Percentiles rank a stretch among this genome's conserved stretches.
Conservation (phyloP, 176 grass and related monocot genomes). For the Musa itinerans region DNA sequence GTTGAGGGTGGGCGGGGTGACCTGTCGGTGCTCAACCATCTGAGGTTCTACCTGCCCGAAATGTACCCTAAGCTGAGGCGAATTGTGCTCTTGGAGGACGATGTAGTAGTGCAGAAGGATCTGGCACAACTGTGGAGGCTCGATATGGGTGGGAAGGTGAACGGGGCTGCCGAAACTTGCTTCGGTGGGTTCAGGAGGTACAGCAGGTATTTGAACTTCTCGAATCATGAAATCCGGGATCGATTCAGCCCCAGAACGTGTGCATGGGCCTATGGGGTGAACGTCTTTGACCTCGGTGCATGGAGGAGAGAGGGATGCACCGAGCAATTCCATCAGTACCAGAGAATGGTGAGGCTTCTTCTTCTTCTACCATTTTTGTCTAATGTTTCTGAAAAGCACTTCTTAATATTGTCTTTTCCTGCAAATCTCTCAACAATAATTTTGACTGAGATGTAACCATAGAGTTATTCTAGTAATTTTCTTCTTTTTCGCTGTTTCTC, state of each 20-base stretch:
- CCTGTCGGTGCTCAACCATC: conserved; percentile 50
- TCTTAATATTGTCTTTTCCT: not conserved
- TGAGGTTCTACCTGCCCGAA: conserved; percentile 90
- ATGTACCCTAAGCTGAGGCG: conserved; percentile 62
- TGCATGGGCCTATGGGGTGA: conserved; percentile 83
- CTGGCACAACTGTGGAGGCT: conserved; percentile 46
- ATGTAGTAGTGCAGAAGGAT: conserved; percentile 94
- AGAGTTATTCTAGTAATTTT: not conserved
- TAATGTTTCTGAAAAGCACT: not conserved
- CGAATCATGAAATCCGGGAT: conserved; percentile 42
- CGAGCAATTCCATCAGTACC: conserved; percentile 80
- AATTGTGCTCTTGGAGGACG: conserved; percentile 81
- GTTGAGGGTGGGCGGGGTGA: conserved; percentile 60
- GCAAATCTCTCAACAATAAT: no score
- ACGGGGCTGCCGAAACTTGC: conserved; percentile 82
- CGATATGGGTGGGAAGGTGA: conserved; percentile 82
- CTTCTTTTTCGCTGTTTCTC: no score
- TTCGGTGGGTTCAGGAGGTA: conserved; percentile 86
- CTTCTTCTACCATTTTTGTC: not conserved
- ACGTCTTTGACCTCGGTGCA: conserved; percentile 80
- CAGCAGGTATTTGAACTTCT: conserved; percentile 85
- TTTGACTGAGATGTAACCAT: not conserved
- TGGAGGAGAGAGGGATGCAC: conserved; percentile 73
- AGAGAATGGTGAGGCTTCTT: conserved; percentile 40
- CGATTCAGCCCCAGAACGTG: conserved; percentile 55